Evolutionary conservation across 2,329 filamentous ascomycete genomes (phyloP).

Genomic region (Periglandula ipomoeae): DNA sequence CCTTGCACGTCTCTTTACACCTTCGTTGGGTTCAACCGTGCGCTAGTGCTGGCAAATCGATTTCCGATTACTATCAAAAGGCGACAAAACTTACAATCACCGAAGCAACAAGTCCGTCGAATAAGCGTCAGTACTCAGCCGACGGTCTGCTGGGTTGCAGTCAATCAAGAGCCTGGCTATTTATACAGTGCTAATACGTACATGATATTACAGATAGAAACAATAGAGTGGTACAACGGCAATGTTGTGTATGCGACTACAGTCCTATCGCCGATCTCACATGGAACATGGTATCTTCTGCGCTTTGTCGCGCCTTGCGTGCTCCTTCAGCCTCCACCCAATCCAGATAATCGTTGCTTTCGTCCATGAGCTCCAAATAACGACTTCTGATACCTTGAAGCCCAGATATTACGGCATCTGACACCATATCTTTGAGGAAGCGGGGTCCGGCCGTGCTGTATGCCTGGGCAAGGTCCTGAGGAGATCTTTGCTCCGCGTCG

Average conservation of each 20-base stretch:
- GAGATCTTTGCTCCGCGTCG: constrained; percentile 32
- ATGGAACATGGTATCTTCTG: constrained; percentile 46
- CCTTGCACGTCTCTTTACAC: background rate
- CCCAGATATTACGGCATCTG: constrained; percentile 43
- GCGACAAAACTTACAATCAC: background rate
- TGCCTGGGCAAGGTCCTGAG: constrained; percentile 29
- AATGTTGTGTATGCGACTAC: constrained; percentile 11
- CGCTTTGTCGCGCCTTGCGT: constrained; percentile 50
- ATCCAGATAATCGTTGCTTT: constrained; percentile 43
- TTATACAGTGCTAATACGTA: background rate
- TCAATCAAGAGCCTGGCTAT: background rate
- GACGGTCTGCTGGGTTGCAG: background rate
- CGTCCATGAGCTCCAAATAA: constrained; percentile 42
- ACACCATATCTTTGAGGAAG: constrained; percentile 43
- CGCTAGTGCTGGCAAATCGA: background rate
- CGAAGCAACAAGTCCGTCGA: background rate
- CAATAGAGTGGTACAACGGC: background rate
- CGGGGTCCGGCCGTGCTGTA: constrained; percentile 28
- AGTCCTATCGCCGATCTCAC: constrained; percentile 45
- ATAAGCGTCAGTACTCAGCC: background rate
- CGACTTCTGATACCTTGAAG: constrained; percentile 46
- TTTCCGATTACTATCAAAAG: background rate
- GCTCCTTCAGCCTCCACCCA: constrained; percentile 50
- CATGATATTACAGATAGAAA: background rate
- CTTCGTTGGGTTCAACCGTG: background rate